Evolutionary conservation across 257 asterid genomes (phyloP), one percentile per base, ranked within the genome.

Genomic region (Solanum arcanum): DNA sequence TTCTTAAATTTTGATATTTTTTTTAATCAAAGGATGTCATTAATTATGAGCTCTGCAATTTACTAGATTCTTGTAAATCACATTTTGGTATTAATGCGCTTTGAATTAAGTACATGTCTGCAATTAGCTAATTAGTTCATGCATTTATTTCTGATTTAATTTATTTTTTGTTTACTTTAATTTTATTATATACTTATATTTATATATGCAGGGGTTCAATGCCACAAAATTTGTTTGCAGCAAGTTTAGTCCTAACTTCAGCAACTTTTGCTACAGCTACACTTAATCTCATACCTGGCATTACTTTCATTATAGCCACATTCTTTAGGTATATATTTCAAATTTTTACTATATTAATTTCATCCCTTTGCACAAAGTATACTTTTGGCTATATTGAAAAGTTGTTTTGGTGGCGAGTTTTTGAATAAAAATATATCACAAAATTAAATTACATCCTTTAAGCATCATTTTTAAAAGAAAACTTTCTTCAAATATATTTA

Each of bases 231-330:
- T 59, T 94, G 47, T 92, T 87, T 62, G 94, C 90, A 11, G 90
- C 88, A 84, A 88, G 95, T 89, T 31, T 94, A 68, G 86, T 89
- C 7, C 83, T 92, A 86, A 94, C 96, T 3, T 92, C 95, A 9
- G 91, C 94, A 25, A 94, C 96, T 21, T 90, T 89, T 86, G 91
- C 92, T 15, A 62, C 94, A 27, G 93, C 96, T 52, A 90, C 91
- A 66, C 15, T 76, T 9, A 94, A 92, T 91, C 88, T 91, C 44
- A 78, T 88, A 31, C 95, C 96, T 31, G 93, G 94, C 15, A 60
- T 92, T 20, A 94, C 96, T 6, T 91, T 92, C 83, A 31, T 90
- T 87, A 13, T 92, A 75, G 93, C 95, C 16, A 25, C 86, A 39
- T n/a, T 91, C 12, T 93, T 91, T 35, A 70, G 94, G 96, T 93